A percentile compares a stretch with the other conserved stretches of the same genome.
phyloP scores from a whole-genome alignment of 768 basidiomycete genomes.

The Lanmaoa rubissima region DNA sequence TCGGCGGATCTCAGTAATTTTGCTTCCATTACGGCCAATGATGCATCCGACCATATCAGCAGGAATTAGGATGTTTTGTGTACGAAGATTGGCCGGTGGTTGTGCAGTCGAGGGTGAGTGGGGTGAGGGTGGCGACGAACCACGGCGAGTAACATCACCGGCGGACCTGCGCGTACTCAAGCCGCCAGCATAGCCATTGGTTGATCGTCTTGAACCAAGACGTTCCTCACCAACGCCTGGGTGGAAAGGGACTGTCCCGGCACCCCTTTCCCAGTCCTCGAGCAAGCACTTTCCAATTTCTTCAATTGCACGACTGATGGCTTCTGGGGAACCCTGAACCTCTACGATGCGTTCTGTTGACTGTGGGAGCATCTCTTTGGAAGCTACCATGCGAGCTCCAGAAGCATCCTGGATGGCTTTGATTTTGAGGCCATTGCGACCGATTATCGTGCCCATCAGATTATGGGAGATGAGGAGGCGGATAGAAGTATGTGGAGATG shows the following conservation, averaged over 20 bases:
- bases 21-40: slow-evolving; percentile 94
- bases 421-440: slow-evolving; percentile 94
- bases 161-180: slow-evolving; percentile 59
- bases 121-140: slow-evolving; percentile 40
- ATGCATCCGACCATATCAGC: slow-evolving; percentile 98
- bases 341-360: slow-evolving; percentile 99
- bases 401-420: slow-evolving; percentile 97
- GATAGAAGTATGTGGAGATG: slow-evolving; percentile 75
- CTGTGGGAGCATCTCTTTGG: slow-evolving; percentile 98
- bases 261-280: slow-evolving; percentile 94
- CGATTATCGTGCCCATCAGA: slow-evolving; percentile 98
- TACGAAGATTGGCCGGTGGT: slow-evolving; percentile 80
- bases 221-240: slow-evolving; percentile 82
- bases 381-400: slow-evolving; percentile 96
- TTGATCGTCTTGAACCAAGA: slow-evolving; percentile 45
- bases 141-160: slow-evolving; percentile 49
- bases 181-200: slow-evolving; percentile 53
- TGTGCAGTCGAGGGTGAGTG: slow-evolving; percentile 48
- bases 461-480: slow-evolving; percentile 98
- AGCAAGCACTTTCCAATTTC: slow-evolving; percentile 95
- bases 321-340: slow-evolving; percentile 90
- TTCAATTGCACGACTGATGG: slow-evolving; percentile 89
- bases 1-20: slow-evolving; percentile 98
- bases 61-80: slow-evolving; percentile 99
- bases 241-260: slow-evolving; percentile 94